phyloP scores from a whole-genome alignment of 2,329 filamentous ascomycete genomes.

The Epichloe aotearoae region DNA sequence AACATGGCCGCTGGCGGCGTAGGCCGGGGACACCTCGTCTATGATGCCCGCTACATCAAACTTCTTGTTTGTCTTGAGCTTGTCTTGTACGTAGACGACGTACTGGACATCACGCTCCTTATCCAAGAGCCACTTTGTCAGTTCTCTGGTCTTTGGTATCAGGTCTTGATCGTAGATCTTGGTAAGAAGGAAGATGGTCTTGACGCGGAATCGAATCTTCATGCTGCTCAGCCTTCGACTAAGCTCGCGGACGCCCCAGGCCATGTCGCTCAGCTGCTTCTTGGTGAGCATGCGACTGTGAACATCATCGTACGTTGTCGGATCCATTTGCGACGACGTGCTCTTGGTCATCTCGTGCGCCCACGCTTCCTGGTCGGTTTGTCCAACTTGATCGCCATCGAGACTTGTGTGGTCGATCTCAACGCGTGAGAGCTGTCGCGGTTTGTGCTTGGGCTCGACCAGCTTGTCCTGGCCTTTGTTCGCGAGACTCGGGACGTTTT shows the following conservation, averaged over 20 bases:
- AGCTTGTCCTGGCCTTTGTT: constrained; percentile 10
- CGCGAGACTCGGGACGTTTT: constrained; percentile 7
- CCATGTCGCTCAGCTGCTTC: constrained; percentile 92
- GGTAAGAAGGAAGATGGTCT: constrained; percentile 74
- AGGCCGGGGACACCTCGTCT: constrained; percentile 39
- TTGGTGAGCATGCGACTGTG: constrained; percentile 77
- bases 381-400: constrained; percentile 31
- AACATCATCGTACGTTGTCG: constrained; percentile 23
- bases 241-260: constrained; percentile 83
- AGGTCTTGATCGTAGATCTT: constrained; percentile 82
- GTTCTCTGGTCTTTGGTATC: constrained; percentile 61
- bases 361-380: constrained; percentile 45
- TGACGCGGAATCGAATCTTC: constrained; percentile 67
- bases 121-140: constrained; percentile 69
- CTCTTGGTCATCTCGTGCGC: constrained; percentile 31
- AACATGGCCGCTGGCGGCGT: constrained; percentile 23
- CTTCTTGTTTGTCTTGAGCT: constrained; percentile 52
- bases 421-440: constrained; percentile 13
- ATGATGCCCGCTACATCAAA: constrained; percentile 64
- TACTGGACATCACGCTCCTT: constrained; percentile 55
- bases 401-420: constrained; percentile 28
- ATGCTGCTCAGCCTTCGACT: constrained; percentile 77
- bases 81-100: constrained; percentile 72
- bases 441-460: constrained; percentile 12
- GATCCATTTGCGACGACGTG: constrained; percentile 27